Evolutionary conservation across 352 stramenopile genomes (phyloP), one percentile per base, ranked within the genome.

Genomic region (Globisporangium orthogonon): DNA sequence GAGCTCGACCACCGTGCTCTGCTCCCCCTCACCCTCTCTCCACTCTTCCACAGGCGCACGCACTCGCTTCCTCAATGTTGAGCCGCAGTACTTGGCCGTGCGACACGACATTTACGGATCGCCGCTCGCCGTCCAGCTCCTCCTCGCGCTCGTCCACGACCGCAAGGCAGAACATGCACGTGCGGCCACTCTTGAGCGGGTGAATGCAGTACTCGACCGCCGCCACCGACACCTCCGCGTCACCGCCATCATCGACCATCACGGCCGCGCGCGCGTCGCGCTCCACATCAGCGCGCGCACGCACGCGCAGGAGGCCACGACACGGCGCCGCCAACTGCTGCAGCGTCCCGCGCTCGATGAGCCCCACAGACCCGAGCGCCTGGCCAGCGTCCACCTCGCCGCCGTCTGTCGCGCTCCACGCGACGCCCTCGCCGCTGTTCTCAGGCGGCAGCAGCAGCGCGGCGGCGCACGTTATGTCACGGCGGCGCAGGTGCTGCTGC

Each of bases 61-160:
- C 69, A 96, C 94, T 81, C 86, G 97, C 67, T 99, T 98, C 88
- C 81, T 99, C 58, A 66, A 99, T 72, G 81, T 99, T 89, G 69
- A 98, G 54, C 70, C 94, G 69, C 79, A 99, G 79, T 73, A 97
- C 64, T 97, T 93, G 82, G 44, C 82, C 82, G 49, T 92, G 79
- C 7, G 79, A 90, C 0, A 92, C 71, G n/a, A 92, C 78, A 55
- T 85, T 92, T 14, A 92, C 82, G 6, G 79, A 87, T 44, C 53
- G 55, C 17, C 58, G 66, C 45, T 80, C 71, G 45, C 73, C 69
- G 52, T 85, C 73, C 64, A 82, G 70, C 23, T 83, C 77, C 56
- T 78, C 75, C 7, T 89, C 79, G 18, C 85, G 70, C 53, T 88
- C 76, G 37, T 86, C 80, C 44, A 92, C 82, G 59, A 81, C 56